Conservation (phyloP, 192 early-diverging fungal species). For the Coemansia sp. region DNA sequence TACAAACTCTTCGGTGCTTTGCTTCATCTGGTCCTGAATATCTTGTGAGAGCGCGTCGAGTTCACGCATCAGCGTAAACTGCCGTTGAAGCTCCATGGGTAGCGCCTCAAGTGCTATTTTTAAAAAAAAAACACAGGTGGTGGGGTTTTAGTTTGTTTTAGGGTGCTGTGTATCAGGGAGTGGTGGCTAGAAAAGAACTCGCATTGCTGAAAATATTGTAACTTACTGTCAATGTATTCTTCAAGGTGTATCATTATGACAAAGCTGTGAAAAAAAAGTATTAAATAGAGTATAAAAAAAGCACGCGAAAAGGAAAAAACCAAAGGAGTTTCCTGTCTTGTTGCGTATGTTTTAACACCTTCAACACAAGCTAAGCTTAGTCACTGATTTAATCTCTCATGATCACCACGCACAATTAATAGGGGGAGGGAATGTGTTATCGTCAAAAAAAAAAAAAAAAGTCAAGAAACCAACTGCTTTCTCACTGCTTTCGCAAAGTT, state of each 20-base stretch:
- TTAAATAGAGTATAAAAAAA: not conserved
- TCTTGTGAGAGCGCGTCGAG: conserved; percentile 76
- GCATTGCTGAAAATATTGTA: conserved; percentile 1
- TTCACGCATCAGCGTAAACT: conserved; percentile 93
- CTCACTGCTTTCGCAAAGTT: too few relatives aligned
- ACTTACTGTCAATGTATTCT: conserved; percentile 87
- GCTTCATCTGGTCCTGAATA: conserved; percentile 67
- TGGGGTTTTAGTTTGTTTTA: not conserved
- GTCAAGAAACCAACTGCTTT: too few relatives aligned
- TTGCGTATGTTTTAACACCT: too few relatives aligned
- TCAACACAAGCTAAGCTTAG: too few relatives aligned
- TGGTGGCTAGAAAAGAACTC: too few relatives aligned
- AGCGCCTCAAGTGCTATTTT: conserved; percentile 70
- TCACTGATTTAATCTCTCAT: too few relatives aligned
- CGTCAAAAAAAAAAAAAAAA: too few relatives aligned
- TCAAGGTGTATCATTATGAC: conserved; percentile 68
- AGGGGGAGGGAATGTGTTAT: too few relatives aligned
- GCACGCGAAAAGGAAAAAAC: not conserved
- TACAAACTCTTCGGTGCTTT: conserved; percentile 73
- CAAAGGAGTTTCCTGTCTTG: not conserved
- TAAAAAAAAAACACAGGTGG: not conserved
- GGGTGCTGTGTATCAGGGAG: too few relatives aligned
- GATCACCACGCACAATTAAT: too few relatives aligned
- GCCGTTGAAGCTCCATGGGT: conserved; percentile 76
- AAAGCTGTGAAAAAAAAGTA: not conserved